Evolutionary conservation across 495 filamentous ascomycete species (phyloP).

Genomic region (Lindgomyces ingoldianus): DNA sequence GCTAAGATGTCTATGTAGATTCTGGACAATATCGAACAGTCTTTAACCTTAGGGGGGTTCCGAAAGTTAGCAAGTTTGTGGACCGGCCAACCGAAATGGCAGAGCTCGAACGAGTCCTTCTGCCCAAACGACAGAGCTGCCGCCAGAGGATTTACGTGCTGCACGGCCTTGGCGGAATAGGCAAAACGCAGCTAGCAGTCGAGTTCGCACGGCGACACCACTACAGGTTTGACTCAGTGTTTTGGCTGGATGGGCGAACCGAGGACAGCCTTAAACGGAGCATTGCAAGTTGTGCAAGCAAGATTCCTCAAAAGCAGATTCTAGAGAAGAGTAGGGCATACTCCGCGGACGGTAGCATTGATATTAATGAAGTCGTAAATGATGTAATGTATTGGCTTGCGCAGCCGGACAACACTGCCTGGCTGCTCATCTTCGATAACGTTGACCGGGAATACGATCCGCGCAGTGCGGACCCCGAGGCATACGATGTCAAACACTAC

Average conservation of each 20-base stretch:
- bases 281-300: conserved; percentile 23
- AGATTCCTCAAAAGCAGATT: conserved; percentile 19
- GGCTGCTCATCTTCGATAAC: conserved; percentile 45
- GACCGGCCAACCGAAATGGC: conserved; percentile 34
- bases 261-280: conserved; percentile 30
- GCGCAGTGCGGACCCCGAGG: conserved; percentile 24
- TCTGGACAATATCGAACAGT: conserved; percentile 20
- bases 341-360: not conserved
- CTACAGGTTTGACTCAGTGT: conserved; percentile 28
- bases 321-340: conserved; percentile 7
- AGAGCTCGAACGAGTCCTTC: conserved; percentile 33
- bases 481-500: conserved; percentile 45
- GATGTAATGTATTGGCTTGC: conserved; percentile 46
- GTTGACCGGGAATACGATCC: conserved; percentile 33
- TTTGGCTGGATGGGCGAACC: conserved; percentile 34
- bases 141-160: conserved; percentile 28
- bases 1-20: conserved; percentile 19
- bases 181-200: conserved; percentile 33
- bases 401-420: conserved; percentile 37
- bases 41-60: conserved; percentile 39
- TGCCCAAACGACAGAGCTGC: conserved; percentile 14
- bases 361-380: conserved; percentile 36
- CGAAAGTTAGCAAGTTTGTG: conserved; percentile 34
- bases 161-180: conserved; percentile 31
- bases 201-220: conserved; percentile 32